Percentiles rank a stretch among this genome's conserved stretches.
Evolutionary conservation across 352 stramenopile species (phyloP).

Genomic region (Thalassiosira gravida): DNA sequence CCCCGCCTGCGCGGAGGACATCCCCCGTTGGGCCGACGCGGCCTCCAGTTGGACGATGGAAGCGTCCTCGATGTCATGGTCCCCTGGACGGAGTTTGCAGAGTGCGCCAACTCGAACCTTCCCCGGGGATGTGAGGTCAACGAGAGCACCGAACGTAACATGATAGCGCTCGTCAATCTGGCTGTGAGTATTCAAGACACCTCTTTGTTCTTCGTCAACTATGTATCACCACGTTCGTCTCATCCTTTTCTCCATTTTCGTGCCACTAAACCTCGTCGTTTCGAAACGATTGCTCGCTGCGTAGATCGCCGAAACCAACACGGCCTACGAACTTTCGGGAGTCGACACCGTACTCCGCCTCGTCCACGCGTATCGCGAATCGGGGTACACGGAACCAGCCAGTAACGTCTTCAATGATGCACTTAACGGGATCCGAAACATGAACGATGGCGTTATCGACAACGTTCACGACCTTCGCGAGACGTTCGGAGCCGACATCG

Average conservation of each 20-base stretch:
- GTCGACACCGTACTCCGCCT: slow-evolving; percentile 26
- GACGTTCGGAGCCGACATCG: slow-evolving; percentile 5
- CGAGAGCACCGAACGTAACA: slow-evolving; percentile 12
- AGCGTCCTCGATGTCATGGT: slow-evolving; percentile 35
- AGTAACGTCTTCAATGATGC: slow-evolving; percentile 13
- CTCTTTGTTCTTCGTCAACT: too few relatives aligned
- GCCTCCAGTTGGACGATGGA: neutral
- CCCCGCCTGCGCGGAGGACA: too few relatives aligned
- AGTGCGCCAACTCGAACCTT: slow-evolving; percentile 35
- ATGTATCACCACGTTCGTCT: too few relatives aligned
- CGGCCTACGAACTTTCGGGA: slow-evolving; percentile 37
- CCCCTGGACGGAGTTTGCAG: slow-evolving; percentile 23
- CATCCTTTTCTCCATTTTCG: too few relatives aligned
- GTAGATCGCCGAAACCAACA: slow-evolving; percentile 44
- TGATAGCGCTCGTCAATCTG: slow-evolving; percentile 29
- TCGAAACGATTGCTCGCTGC: too few relatives aligned
- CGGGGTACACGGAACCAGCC: slow-evolving; percentile 7
- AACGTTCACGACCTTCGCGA: slow-evolving; percentile 22
- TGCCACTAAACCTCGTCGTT: too few relatives aligned
- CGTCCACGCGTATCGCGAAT: slow-evolving; percentile 25
- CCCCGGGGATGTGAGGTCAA: neutral
- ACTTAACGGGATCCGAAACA: slow-evolving; percentile 5
- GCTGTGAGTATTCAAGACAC: too few relatives aligned
- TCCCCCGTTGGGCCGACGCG: too few relatives aligned
- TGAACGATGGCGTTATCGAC: slow-evolving; percentile 35